phyloP scores from a whole-genome alignment of 352 stramenopile species.

The Globisporangium cederbergense region DNA sequence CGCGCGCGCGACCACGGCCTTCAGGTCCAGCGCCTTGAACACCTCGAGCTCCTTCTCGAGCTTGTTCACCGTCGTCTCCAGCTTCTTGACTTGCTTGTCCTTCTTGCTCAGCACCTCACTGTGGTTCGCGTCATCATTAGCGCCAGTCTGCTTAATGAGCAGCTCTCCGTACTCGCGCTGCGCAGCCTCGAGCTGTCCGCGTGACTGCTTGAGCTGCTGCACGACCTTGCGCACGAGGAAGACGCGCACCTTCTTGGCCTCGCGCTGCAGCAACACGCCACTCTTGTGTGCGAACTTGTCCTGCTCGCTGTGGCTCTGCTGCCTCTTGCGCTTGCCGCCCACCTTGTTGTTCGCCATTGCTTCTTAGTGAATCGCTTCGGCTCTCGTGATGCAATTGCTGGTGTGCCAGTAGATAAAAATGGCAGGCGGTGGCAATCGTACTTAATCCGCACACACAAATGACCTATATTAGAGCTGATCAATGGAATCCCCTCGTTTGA shows the following conservation, averaged over 20 bases:
- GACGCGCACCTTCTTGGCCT: conserved; percentile 68
- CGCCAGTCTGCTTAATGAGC: background rate
- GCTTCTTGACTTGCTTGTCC: conserved; percentile 40
- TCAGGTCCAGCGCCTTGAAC: conserved; percentile 56
- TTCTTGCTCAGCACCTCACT: conserved; percentile 27
- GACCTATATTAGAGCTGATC: too few species aligned
- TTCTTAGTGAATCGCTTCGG: background rate
- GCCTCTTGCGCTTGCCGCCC: conserved; percentile 52
- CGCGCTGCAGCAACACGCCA: conserved; percentile 58
- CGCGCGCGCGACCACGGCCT: conserved; percentile 38
- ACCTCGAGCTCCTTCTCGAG: conserved; percentile 53
- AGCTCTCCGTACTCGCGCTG: conserved; percentile 1
- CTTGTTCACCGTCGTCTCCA: conserved; percentile 32
- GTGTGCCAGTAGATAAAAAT: background rate
- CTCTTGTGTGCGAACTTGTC: conserved; percentile 78
- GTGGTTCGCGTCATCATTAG: conserved; percentile 1
- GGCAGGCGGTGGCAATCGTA: conserved; percentile 5
- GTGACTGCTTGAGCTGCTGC: conserved; percentile 59
- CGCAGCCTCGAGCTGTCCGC: conserved; percentile 5
- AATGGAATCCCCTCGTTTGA: too few species aligned
- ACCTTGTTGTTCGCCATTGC: conserved; percentile 7
- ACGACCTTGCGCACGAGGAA: conserved; percentile 66
- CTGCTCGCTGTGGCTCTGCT: conserved; percentile 41
- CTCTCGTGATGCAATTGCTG: background rate
- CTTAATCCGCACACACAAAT: background rate